Base-by-base conservation (phyloP, 1,284 basidiomycete genomes). In the Puccinia horiana region DNA sequence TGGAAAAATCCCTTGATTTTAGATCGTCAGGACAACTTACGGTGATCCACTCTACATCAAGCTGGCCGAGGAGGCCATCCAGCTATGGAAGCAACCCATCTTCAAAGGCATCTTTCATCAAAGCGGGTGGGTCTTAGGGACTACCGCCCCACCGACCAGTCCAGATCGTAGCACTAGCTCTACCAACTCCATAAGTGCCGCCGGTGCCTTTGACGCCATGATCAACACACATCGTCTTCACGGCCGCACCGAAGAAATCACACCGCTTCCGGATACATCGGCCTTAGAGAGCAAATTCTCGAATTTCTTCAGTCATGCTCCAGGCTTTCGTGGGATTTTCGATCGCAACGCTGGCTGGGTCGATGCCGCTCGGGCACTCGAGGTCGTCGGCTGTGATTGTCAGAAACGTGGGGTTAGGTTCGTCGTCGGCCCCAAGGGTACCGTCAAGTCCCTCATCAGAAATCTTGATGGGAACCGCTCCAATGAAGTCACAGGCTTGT, bases 311-410 rank as follows among this genome's bases (percentile, higher is more conserved):
- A 44, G 35, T 54, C 49, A 80, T 35, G 52, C 67, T 18, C 67
- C 78, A 12, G 78, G 78, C 8, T 80, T 80, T 63, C 63, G 69
- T 29, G 78, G 78, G 16, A 72, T 80, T 20, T 80, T 72, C 54
- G 69, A 80, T 63, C 40, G 67, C 32, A 80, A 80, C 44, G 78
- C 78, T 4, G 78, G 78, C 14, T 80, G 78, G 78, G 78, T 80
- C 37, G 78, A 80, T 61, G 47, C 78, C 44, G 78, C 78, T 11
- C 52, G 65, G 73, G 78, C 78, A 12, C 65, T 80, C 40, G 54
- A 73, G 32, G 56, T 49, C n/a, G 67, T 80, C 54, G 67, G 69
- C 8, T 40, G 54, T 37, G 52, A 44, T 8, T 80, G 78, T 49
- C 61, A 72, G 20, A n/a, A 35, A 16, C 26, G 40, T 23, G 78